Base-by-base conservation (phyloP, 23 red algal genomes). In the Pyropia haitanensis region DNA sequence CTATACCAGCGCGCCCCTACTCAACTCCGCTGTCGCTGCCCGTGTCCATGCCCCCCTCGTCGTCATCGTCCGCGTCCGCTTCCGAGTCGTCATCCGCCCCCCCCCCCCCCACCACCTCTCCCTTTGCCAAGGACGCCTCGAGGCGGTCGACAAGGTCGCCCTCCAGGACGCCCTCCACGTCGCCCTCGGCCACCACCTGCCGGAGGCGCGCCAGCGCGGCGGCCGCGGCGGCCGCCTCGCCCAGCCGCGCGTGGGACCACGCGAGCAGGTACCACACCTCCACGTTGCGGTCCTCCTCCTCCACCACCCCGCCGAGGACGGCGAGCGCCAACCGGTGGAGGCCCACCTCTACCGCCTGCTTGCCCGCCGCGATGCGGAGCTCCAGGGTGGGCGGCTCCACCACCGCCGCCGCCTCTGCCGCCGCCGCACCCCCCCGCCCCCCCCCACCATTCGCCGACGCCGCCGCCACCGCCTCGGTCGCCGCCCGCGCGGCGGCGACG, bases 251-350 rank as follows among this genome's bases (percentile, higher is more conserved):
- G 69, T 67, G 65, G n/a, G 81, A 39, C 58, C 70, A 56, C 5
- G 70, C 81, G 19, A 87, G 33, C 27, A 87, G 50, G 63, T 87
- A 87, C 81, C 81, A 87, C 53, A 87, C 81, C 61, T 87, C 81
- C 18, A 87, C 81, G 64, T 87, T 87, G 65, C 75, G 76, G 49
- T 87, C 81, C 75, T 72, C 75, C 61, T 87, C 81, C n/a, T 67
- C 70, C 72, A 87, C 63, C 60, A 70, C 44, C 44, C 60, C 61
- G 6, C 56, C 56, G 28, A 87, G 63, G 52, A 77, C 64, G 6
- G 39, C 44, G 18, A 69, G 59, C 1, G 81, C 81, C 39, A 59
- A 63, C 53, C 17, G 31, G 63, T 66, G 71, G 51, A 87, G 51
- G 21, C 44, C 61, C 21, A 77, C 72, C 60, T 87, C 81, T 54